Conservation (phyloP, 169 alveolate species). For the Plasmodium berghei region DNA sequence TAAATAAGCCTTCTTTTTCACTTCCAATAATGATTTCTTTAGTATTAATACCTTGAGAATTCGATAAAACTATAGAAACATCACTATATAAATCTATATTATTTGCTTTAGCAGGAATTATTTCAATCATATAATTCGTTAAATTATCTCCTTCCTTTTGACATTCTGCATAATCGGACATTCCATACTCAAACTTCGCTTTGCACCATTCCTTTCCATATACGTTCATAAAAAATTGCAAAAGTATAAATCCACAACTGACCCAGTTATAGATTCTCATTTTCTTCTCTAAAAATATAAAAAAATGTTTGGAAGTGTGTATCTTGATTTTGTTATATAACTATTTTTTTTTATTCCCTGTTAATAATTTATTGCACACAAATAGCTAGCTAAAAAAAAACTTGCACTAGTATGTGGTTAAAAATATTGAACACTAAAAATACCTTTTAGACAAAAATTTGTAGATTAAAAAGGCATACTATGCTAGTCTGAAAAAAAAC, state of each 20-base stretch:
- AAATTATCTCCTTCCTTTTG: constrained; percentile 88
- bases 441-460: too few relatives aligned
- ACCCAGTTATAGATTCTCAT: too few relatives aligned
- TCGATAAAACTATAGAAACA: constrained; percentile 77
- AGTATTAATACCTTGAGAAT: constrained; percentile 87
- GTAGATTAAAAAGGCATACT: too few relatives aligned
- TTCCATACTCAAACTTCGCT: constrained; percentile 88
- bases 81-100: constrained; percentile 87
- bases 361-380: too few relatives aligned
- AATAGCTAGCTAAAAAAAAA: too few relatives aligned
- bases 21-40: constrained; percentile 85
- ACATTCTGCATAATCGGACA: constrained; percentile 90
- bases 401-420: too few relatives aligned
- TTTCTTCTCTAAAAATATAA: too few relatives aligned
- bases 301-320: too few relatives aligned
- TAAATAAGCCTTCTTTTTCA: constrained; percentile 86
- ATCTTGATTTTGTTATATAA: too few relatives aligned
- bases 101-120: constrained; percentile 84
- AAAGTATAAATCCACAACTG: background rate
- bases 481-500: too few relatives aligned
- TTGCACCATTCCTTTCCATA: constrained; percentile 89
- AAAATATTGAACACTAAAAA: too few relatives aligned
- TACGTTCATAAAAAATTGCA: constrained; percentile 4
- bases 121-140: constrained; percentile 89
- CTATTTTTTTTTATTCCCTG: too few relatives aligned